Evolutionary conservation across 1,284 basidiomycete genomes (phyloP).

Genomic region (Coniferiporia weirii): DNA sequence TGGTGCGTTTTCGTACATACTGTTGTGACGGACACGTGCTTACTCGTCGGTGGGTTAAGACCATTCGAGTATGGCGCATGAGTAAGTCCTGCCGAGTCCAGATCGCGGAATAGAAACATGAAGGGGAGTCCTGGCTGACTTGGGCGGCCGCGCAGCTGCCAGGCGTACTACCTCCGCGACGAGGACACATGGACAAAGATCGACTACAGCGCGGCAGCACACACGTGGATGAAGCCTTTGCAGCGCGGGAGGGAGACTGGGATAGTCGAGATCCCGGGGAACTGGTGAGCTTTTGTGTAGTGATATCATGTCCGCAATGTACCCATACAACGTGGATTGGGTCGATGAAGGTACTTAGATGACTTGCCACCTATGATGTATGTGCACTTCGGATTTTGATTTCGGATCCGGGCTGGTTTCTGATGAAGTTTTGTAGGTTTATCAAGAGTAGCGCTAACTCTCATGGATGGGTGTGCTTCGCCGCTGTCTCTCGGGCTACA

Average conservation of each 20-base stretch:
- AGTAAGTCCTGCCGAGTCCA: constrained; percentile 32
- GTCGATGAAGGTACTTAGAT: constrained; percentile 47
- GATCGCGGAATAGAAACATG: too few relatives aligned
- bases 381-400: constrained; percentile 16
- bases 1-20: constrained; percentile 33
- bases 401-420: not conserved
- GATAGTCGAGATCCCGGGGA: constrained; percentile 68
- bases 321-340: not conserved
- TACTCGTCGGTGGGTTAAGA: constrained; percentile 30
- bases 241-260: constrained; percentile 60
- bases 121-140: not conserved
- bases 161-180: constrained; percentile 66
- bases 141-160: constrained; percentile 40
- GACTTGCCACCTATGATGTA: constrained; percentile 71
- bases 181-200: constrained; percentile 74
- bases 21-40: too few relatives aligned
- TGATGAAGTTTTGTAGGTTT: constrained; percentile 37
- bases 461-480: constrained; percentile 52
- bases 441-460: constrained; percentile 62
- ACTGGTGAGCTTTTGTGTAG: constrained; percentile 42
- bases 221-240: constrained; percentile 75
- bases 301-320: not conserved
- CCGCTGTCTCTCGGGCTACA: not conserved
- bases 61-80: constrained; percentile 63
- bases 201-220: constrained; percentile 54